A percentile compares a stretch with the other conserved stretches of the same genome.
Conservation (phyloP, 306 rosid species). For the Aeschynomene evenia region DNA sequence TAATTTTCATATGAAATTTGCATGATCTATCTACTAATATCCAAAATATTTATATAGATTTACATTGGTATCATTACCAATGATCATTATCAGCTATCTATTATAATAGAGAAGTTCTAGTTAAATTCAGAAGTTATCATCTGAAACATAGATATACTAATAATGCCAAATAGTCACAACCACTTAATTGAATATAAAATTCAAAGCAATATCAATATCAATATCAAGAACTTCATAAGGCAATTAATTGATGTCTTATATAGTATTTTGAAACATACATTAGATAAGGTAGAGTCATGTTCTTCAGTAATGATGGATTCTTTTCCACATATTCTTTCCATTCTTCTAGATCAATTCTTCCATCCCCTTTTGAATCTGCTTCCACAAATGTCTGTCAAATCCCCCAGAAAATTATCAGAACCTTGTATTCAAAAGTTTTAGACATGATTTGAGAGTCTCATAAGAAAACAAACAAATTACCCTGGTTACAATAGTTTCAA, state of each 20-base stretch:
- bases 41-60: not conserved
- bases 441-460: not conserved
- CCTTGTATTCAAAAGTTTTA: not conserved
- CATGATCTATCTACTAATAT: not conserved
- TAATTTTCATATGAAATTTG: not conserved
- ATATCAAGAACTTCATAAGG: not conserved
- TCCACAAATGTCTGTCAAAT: slow-evolving; percentile 32
- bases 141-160: not conserved
- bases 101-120: not conserved
- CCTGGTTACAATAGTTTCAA: slow-evolving; percentile 35
- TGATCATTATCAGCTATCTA: not conserved
- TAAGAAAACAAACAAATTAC: slow-evolving; percentile 16
- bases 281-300: slow-evolving; percentile 41
- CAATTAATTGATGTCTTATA: not conserved
- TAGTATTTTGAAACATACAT: slow-evolving; percentile 19
- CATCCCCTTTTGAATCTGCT: slow-evolving; percentile 34
- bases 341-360: slow-evolving; percentile 34
- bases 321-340: slow-evolving; percentile 33
- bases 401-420: slow-evolving; percentile 1
- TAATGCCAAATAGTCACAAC: not conserved
- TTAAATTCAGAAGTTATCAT: not conserved
- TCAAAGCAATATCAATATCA: not conserved
- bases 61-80: not conserved
- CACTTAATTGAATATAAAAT: not conserved
- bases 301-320: slow-evolving; percentile 36